A percentile compares a stretch with the other conserved stretches of the same genome.
phyloP scores from a whole-genome alignment of 768 basidiomycete species.

The Psilocybe tampanensis region DNA sequence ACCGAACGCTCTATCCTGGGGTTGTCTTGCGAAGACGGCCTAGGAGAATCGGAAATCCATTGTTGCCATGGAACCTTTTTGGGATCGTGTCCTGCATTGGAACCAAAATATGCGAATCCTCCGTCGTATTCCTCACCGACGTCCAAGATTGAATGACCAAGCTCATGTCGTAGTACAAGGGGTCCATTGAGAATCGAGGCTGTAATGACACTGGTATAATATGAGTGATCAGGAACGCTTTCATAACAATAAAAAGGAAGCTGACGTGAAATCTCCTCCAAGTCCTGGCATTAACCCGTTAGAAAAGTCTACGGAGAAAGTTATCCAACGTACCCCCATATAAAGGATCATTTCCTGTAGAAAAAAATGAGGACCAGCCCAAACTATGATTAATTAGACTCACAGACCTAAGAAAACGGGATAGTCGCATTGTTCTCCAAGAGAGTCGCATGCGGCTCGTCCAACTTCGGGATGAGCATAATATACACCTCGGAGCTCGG shows the following conservation, averaged over 20 bases:
- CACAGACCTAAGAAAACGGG: slow-evolving; percentile 69
- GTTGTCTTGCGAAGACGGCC: slow-evolving; percentile 9
- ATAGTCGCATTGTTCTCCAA: slow-evolving; percentile 70
- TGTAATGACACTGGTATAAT: slow-evolving; percentile 63
- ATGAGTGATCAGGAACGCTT: neutral
- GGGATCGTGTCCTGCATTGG: slow-evolving; percentile 56
- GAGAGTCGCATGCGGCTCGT: slow-evolving; percentile 63
- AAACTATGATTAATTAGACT: neutral
- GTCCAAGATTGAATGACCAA: slow-evolving; percentile 78
- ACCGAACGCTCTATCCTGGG: slow-evolving; percentile 64
- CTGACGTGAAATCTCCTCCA: slow-evolving; percentile 80
- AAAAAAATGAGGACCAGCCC: neutral
- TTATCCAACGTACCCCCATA: slow-evolving; percentile 62
- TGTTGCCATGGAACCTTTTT: slow-evolving; percentile 64
- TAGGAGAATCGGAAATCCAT: slow-evolving; percentile 55
- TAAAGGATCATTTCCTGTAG: slow-evolving; percentile 70
- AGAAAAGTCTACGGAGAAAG: neutral
- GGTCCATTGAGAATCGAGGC: slow-evolving; percentile 75
- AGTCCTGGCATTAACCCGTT: slow-evolving; percentile 46
- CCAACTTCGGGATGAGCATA: slow-evolving; percentile 70
- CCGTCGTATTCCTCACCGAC: slow-evolving; percentile 88
- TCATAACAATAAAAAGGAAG: neutral
- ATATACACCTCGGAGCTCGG: slow-evolving; percentile 74
- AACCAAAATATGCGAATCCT: slow-evolving; percentile 71
- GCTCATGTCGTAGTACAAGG: slow-evolving; percentile 76